Conservation (phyloP, 106 monocot species). For the Amphibolis antarctica region DNA sequence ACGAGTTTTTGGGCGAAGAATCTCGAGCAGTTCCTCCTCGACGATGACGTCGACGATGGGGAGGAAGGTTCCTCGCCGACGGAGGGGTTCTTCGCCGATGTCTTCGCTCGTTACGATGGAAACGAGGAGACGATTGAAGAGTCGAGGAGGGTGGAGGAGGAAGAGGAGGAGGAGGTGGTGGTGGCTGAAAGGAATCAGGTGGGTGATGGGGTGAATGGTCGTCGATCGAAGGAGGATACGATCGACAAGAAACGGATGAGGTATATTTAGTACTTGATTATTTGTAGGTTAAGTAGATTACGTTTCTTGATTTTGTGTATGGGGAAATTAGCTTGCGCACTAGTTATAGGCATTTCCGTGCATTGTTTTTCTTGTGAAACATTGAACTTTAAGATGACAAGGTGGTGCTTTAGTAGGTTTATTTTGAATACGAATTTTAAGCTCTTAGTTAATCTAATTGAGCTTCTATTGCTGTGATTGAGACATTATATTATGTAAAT, state of each 20-base stretch:
- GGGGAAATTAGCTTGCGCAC: background rate
- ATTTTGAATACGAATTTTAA: no score
- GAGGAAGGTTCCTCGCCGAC: no score
- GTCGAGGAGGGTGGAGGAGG: background rate
- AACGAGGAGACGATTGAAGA: background rate
- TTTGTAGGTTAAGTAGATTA: background rate
- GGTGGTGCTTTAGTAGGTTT: no score
- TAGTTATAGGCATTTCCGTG: no score
- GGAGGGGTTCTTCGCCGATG: background rate
- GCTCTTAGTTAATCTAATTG: no score
- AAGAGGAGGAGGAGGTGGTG: background rate
- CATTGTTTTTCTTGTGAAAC: no score
- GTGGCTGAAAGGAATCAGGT: background rate
- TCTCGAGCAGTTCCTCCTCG: slow-evolving; percentile 3
- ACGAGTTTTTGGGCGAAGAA: background rate
- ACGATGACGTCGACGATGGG: background rate
- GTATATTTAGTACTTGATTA: background rate
- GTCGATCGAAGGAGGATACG: background rate
- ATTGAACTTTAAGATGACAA: no score
- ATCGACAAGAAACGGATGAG: slow-evolving; percentile 4
- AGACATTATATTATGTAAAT: no score
- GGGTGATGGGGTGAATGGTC: background rate
- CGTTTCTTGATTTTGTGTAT: background rate
- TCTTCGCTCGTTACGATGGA: background rate
- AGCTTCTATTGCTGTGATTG: no score